These are phyloP conservation scores for Vigna radiata DNA, from an alignment of 306 rosid species.

Conservation along the genomic window DNA sequence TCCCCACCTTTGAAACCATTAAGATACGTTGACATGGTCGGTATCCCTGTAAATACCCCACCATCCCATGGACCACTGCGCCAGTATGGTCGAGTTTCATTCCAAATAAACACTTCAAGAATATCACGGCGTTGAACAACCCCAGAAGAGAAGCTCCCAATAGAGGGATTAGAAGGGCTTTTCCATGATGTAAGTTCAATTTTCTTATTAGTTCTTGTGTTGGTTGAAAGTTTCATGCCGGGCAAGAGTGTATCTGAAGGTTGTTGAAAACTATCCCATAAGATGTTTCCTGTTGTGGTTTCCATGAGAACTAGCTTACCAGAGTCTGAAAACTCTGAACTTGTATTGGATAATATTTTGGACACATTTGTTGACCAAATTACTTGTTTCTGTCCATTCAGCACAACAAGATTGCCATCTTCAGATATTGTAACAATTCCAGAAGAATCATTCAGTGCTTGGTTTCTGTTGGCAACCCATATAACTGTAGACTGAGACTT, in stretches of 20 bases:
- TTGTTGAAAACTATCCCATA: slow-evolving; percentile 54
- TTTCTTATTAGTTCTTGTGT: slow-evolving; percentile 12
- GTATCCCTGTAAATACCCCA: neutral
- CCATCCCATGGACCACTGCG: slow-evolving; percentile 45
- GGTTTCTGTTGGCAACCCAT: slow-evolving; percentile 50
- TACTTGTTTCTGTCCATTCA: slow-evolving; percentile 34
- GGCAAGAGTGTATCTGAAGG: slow-evolving; percentile 44
- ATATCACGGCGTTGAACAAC: neutral
- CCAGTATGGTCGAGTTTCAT: slow-evolving; percentile 35
- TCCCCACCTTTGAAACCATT: neutral
- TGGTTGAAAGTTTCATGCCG: slow-evolving; percentile 24
- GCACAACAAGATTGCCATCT: slow-evolving; percentile 40
- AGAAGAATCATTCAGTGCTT: slow-evolving; percentile 40
- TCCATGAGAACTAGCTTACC: slow-evolving; percentile 51
- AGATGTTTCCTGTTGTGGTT: neutral
- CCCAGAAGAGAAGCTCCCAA: slow-evolving; percentile 39
- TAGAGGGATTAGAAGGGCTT: slow-evolving; percentile 48
- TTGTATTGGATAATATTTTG: slow-evolving; percentile 28
- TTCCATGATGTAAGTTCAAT: slow-evolving; percentile 38
- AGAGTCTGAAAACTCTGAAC: slow-evolving; percentile 41
- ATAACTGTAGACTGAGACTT: neutral
- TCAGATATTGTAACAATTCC: slow-evolving; percentile 38
- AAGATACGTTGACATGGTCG: neutral
- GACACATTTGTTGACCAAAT: slow-evolving; percentile 53
- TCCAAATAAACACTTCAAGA: slow-evolving; percentile 42